These are phyloP conservation scores for Termitomyces sp. DNA, from an alignment of 768 basidiomycete genomes.

Conservation along the genomic window DNA sequence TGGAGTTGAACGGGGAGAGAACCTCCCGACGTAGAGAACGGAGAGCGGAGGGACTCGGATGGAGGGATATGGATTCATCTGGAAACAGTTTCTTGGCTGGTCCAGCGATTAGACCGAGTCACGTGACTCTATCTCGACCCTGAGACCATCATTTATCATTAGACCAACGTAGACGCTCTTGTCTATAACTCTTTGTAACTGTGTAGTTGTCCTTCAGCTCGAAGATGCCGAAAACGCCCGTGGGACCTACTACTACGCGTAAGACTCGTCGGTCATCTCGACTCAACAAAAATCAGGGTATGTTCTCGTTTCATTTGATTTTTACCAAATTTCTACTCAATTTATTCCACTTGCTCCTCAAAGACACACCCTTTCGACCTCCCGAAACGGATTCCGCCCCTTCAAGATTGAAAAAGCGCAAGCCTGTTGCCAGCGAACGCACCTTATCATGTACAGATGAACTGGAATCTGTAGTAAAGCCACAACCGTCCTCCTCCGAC, in stretches of 20 bases:
- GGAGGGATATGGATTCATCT: slow-evolving; percentile 13
- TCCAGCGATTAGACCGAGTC: neutral
- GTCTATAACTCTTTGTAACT: too few species aligned
- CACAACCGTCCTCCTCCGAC: slow-evolving; percentile 18
- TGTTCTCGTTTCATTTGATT: neutral
- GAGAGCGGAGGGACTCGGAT: neutral
- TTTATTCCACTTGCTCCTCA: neutral
- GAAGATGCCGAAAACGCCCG: slow-evolving; percentile 20
- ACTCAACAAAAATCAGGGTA: slow-evolving; percentile 22
- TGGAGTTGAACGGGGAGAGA: neutral
- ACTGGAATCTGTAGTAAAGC: slow-evolving; percentile 10
- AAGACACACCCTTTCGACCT: slow-evolving; percentile 11
- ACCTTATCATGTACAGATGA: slow-evolving; percentile 9
- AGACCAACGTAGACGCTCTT: neutral
- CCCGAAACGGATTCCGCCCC: neutral
- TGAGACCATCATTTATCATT: too few species aligned
- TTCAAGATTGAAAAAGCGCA: slow-evolving; percentile 13
- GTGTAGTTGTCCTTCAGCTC: neutral
- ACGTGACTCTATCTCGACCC: slow-evolving; percentile 1
- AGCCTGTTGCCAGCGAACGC: slow-evolving; percentile 1
- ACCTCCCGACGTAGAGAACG: slow-evolving; percentile 2
- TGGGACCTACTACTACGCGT: slow-evolving; percentile 4
- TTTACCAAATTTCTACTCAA: neutral
- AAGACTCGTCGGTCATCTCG: slow-evolving; percentile 28
- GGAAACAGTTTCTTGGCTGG: neutral